A percentile compares a stretch with the other conserved stretches of the same genome.
Conservation (phyloP, 202 grass and related monocot species). For the Carex arenaria region DNA sequence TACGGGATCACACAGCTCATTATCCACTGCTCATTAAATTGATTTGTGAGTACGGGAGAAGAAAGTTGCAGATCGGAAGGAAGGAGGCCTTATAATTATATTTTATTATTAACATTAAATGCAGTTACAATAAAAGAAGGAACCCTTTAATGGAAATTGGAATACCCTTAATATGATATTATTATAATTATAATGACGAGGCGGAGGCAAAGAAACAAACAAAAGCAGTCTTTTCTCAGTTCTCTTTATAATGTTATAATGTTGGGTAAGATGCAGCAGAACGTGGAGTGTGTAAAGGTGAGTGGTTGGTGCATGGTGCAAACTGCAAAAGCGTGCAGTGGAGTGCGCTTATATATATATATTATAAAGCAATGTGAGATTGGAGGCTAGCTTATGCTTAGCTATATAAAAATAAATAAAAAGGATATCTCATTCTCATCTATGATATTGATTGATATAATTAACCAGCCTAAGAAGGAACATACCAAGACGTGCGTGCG, state of each 20-base stretch:
- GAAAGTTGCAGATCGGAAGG: too few species aligned
- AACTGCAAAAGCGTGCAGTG: constrained; percentile 21
- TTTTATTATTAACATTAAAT: neutral
- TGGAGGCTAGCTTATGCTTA: too few species aligned
- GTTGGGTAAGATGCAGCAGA: constrained; percentile 26
- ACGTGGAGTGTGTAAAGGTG: constrained; percentile 19
- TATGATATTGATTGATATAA: constrained; percentile 13
- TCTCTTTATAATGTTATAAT: too few species aligned
- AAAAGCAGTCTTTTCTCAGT: constrained; percentile 21
- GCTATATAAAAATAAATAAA: neutral
- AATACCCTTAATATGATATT: neutral
- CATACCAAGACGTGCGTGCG: constrained; percentile 21
- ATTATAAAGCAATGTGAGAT: neutral
- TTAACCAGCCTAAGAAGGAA: neutral
- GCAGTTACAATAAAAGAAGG: neutral
- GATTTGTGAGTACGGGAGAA: too few species aligned
- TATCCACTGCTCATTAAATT: neutral
- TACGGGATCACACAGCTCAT: too few species aligned
- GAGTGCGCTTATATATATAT: constrained; percentile 21
- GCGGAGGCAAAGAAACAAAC: neutral
- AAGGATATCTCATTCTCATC: neutral
- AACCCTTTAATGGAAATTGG: too few species aligned
- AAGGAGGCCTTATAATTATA: too few species aligned
- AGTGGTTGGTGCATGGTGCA: constrained; percentile 10
- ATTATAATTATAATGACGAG: neutral